Conservation (phyloP, 2,329 filamentous ascomycete species). For the Metarhizium sp. region DNA sequence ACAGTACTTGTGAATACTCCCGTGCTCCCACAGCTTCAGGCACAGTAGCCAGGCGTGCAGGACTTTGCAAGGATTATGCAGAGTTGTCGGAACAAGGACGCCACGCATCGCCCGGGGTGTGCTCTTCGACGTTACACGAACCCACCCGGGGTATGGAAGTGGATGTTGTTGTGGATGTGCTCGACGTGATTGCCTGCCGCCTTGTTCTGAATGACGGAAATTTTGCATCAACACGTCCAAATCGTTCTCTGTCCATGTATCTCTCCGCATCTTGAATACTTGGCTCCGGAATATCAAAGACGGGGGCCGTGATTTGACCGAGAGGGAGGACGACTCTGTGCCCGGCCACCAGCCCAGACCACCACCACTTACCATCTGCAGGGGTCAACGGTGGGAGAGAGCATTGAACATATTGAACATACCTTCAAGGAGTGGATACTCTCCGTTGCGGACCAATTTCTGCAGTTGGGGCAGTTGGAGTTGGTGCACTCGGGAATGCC, state of each 20-base stretch:
- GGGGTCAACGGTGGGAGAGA: not conserved
- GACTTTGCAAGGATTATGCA: slow-evolving; percentile 11
- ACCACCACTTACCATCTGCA: not conserved
- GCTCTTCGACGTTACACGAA: slow-evolving; percentile 10
- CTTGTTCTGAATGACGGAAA: not conserved
- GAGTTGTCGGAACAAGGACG: slow-evolving; percentile 15
- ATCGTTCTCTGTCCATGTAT: not conserved
- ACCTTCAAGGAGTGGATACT: slow-evolving; percentile 2
- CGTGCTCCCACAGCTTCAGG: slow-evolving; percentile 9
- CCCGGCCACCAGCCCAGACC: not conserved
- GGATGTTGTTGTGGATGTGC: not conserved
- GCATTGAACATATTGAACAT: slow-evolving; percentile 3
- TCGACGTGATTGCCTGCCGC: not conserved
- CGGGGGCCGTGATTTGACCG: not conserved
- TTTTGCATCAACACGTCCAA: not conserved
- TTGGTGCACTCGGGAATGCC: not conserved
- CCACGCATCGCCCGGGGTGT: slow-evolving; percentile 13
- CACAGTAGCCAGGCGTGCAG: slow-evolving; percentile 10
- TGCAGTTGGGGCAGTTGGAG: not conserved
- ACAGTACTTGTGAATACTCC: slow-evolving; percentile 13
- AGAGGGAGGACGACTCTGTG: not conserved
- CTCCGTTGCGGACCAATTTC: not conserved
- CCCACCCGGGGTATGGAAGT: slow-evolving; percentile 2
- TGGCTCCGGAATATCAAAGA: not conserved
- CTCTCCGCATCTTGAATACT: not conserved